Base-by-base conservation (phyloP, 305 asterid species). In the Euphrasia arctica region DNA sequence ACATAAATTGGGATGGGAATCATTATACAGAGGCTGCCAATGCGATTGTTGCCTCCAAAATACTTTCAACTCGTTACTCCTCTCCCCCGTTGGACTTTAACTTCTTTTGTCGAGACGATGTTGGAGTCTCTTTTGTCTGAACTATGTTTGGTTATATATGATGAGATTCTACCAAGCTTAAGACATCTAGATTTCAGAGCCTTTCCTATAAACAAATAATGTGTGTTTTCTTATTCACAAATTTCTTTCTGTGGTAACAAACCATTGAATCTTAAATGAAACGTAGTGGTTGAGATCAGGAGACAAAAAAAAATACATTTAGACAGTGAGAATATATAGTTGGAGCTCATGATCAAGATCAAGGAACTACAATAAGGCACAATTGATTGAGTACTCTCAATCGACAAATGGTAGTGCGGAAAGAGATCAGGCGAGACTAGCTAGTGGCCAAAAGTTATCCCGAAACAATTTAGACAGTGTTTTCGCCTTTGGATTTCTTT, bases 1-100 rank as follows among this genome's bases (percentile, higher is more conserved):
- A 70, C 69, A 34, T 85, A 55, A 83, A 74, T 47, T 83, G 84
- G 87, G 89, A 85, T 66, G 93, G 89, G 32, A 70, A 65, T 68
- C 93, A 83, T 70, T 76, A 68, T 34, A 70, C 84, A 0, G 81
- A 79, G 48, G 71, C 69, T 12, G 81, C 84, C 0, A 76, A 76
- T 58, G 41, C 64, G 1, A 73, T 76, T 57, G 50, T 79, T 47
- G 81, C 77, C 28, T 68, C 70, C 14, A 75, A 65, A 42, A 68
- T 79, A 48, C 69, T 79, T 22, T 71, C 81, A 9, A 58, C 68
- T 0, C 59, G 27, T 12, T 79, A 79, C 29, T 79, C 84, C 3
- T 60, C 72, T 1, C 84, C 84, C 42, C 79, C 81, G 18, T 34
- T 66, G 15, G 7, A 15, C 5, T 74, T 76, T 9, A 28, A 68